Evolutionary conservation across 73 alveolate genomes (phyloP).

Genomic region (Paramecium sonneborni): DNA sequence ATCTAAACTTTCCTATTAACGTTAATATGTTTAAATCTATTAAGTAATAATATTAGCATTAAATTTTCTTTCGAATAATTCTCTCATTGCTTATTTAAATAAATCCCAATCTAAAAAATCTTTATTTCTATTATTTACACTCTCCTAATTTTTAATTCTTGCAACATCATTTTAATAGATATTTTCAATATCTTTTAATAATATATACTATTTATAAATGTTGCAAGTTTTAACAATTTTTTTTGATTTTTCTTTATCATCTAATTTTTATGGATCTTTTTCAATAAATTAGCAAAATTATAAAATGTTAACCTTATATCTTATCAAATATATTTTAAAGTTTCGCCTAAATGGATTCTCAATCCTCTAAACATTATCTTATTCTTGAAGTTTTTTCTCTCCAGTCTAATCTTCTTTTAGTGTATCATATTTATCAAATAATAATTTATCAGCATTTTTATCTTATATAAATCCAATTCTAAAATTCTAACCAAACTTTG

Average conservation of each 20-base stretch:
- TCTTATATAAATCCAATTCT: neutral
- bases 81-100: slow-evolving; percentile 37
- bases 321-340: slow-evolving; percentile 22
- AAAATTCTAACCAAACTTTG: slow-evolving; percentile 30
- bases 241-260: neutral
- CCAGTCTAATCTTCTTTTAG: slow-evolving; percentile 16
- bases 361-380: slow-evolving; percentile 51
- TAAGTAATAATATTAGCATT: neutral
- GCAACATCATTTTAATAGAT: neutral
- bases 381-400: slow-evolving; percentile 25
- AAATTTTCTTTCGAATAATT: neutral
- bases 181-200: neutral
- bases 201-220: neutral
- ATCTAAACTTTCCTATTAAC: neutral
- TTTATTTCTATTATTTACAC: neutral
- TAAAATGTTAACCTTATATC: neutral
- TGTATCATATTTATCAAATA: slow-evolving; percentile 30
- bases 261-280: neutral
- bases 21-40: neutral
- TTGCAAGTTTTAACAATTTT: neutral
- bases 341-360: slow-evolving; percentile 12
- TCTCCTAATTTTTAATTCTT: neutral
- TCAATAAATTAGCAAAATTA: neutral
- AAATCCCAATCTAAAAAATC: neutral
- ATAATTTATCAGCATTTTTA: neutral